Evolutionary conservation across 345 rosid species (phyloP), one percentile per base, ranked within the genome.

Genomic region (Zanthoxylum bungeanum): DNA sequence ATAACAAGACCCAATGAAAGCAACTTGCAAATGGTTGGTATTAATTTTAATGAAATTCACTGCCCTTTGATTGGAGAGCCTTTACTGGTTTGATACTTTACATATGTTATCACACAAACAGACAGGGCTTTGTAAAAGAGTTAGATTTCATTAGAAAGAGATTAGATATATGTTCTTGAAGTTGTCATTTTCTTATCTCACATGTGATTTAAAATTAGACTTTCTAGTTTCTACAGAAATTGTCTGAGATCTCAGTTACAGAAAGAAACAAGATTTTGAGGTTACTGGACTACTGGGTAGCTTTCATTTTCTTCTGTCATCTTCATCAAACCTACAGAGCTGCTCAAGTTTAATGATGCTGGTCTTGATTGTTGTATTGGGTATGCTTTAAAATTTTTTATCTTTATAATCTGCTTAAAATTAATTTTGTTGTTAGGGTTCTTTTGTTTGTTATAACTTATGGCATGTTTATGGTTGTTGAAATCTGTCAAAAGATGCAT

Each of bases 301-400:
- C 21, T 36, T 70, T 40, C 12, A 0, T 21, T 57, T 57, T 21
- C 12, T 37, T 52, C 22, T 50, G 47, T 19, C 71, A 39, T 47
- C 72, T 58, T 57, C 81, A 64, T 58, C 77, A 50, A 42, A 10
- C 34, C 2, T 50, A 67, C 27, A 30, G 75, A 44, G 71, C 21
- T 14, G 68, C 68, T 25, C 53, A 27, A 42, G 68, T 64, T 64
- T 7, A 16, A 44, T 44, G 14, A 12, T 21, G 14, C 22, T 62
- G 33, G 31, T 8, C 66, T 40, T 40, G 30, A 39, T 40, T 64
- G 33, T 3, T 36, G 52, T 9, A 10, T 17, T 33, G 59, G 72
- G 78, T 78, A 65, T 58, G 75, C 63, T 40, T 64, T 52, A 51
- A 64, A 33, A 42, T 22, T 24, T 55, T 4, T 5, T 11, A n/a